phyloP scores from a whole-genome alignment of 116 monocot species.

The Phalaenopsis hybrid region DNA sequence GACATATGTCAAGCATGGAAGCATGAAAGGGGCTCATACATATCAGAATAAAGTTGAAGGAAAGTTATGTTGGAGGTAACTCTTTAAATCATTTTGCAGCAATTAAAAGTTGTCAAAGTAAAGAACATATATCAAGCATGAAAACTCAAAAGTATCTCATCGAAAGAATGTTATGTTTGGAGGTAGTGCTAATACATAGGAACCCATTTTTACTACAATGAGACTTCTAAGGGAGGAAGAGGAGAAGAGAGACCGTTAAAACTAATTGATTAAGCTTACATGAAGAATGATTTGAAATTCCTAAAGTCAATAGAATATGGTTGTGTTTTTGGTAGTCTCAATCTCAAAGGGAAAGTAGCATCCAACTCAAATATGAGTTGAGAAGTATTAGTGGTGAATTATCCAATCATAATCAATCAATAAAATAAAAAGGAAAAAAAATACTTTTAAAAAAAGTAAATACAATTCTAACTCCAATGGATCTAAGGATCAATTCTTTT shows the following conservation, averaged over 20 bases:
- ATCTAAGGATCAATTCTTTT: too few relatives aligned
- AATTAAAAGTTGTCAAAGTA: conserved; percentile 2
- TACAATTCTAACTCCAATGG: too few relatives aligned
- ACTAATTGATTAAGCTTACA: background rate
- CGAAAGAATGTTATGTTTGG: background rate
- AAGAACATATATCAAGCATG: background rate
- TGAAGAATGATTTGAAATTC: background rate
- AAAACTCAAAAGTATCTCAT: background rate
- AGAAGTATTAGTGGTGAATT: background rate
- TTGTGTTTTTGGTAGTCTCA: background rate
- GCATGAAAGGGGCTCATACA: background rate
- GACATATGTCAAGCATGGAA: background rate
- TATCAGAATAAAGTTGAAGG: background rate
- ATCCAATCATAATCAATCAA: background rate
- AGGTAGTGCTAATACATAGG: background rate
- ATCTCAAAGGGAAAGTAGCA: background rate
- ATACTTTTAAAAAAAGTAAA: background rate
- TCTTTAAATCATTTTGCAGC: conserved; percentile 53
- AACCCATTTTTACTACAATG: background rate
- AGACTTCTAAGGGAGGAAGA: background rate
- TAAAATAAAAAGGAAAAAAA: background rate
- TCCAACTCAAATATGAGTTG: background rate
- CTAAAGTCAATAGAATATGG: background rate
- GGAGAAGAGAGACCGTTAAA: background rate
- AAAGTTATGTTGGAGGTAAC: background rate